Evolutionary conservation across 2,329 filamentous ascomycete species (phyloP).

Genomic region (Colletotrichum orchidophilum): DNA sequence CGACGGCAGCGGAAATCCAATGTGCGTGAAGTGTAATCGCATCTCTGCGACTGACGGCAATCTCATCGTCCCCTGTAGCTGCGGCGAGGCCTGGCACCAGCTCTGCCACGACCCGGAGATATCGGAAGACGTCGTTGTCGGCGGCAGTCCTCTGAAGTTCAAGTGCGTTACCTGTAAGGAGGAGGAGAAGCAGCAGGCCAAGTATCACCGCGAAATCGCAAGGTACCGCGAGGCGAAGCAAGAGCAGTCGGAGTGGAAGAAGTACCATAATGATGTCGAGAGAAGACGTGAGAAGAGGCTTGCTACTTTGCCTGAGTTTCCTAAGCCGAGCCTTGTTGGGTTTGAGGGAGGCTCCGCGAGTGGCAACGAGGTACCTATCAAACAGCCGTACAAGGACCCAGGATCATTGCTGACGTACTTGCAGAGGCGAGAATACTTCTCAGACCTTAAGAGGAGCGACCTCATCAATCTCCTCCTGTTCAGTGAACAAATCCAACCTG

Average conservation of each 20-base stretch:
- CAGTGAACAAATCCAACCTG: constrained; percentile 51
- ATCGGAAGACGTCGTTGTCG: constrained; percentile 20
- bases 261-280: constrained; percentile 42
- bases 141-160: constrained; percentile 28
- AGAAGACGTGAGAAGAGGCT: constrained; percentile 44
- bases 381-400: background rate
- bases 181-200: constrained; percentile 34
- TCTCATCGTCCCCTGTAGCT: constrained; percentile 37
- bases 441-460: constrained; percentile 47
- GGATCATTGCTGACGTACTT: background rate
- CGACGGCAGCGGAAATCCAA: constrained; percentile 16
- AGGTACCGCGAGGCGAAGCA: constrained; percentile 34
- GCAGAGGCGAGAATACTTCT: constrained; percentile 52
- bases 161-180: constrained; percentile 34
- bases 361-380: constrained; percentile 41
- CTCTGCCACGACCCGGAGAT: constrained; percentile 38
- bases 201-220: constrained; percentile 27
- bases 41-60: constrained; percentile 35
- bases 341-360: constrained; percentile 48
- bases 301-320: constrained; percentile 44
- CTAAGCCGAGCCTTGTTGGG: constrained; percentile 49
- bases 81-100: constrained; percentile 39
- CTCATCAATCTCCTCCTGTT: constrained; percentile 52
- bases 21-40: constrained; percentile 38
- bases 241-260: constrained; percentile 32